These are phyloP conservation scores for Tolypocladium endophyticum DNA, from an alignment of 2,329 filamentous ascomycete genomes.

Conservation along the genomic window DNA sequence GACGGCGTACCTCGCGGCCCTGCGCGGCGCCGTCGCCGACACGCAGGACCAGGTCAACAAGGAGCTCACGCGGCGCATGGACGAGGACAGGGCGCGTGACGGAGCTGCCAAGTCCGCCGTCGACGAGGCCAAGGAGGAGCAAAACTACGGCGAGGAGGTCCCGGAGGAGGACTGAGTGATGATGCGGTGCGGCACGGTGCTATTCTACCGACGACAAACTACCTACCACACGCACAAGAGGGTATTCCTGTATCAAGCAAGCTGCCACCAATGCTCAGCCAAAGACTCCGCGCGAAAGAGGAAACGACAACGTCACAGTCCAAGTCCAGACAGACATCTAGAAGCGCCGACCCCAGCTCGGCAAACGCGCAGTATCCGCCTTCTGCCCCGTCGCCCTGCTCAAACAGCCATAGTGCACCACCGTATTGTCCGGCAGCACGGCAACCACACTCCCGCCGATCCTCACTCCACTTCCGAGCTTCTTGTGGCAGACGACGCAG, in stretches of 20 bases:
- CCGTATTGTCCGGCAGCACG: conserved; percentile 72
- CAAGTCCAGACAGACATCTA: conserved; percentile 11
- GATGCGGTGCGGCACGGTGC: not conserved
- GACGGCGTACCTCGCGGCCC: conserved; percentile 45
- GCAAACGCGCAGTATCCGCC: conserved; percentile 20
- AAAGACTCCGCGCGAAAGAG: not conserved
- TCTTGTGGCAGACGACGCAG: conserved; percentile 87
- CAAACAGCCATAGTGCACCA: conserved; percentile 75
- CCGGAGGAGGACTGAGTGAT: conserved; percentile 48
- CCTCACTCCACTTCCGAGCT: conserved; percentile 74
- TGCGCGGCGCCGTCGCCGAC: conserved; percentile 44
- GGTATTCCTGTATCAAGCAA: conserved; percentile 16
- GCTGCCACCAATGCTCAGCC: conserved; percentile 8
- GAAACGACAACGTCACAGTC: conserved; percentile 2
- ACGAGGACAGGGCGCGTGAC: conserved; percentile 51
- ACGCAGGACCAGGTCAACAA: conserved; percentile 60
- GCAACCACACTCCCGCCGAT: conserved; percentile 86
- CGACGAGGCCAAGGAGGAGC: conserved; percentile 53
- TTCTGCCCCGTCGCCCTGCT: conserved; percentile 32
- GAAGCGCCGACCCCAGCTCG: conserved; percentile 26
- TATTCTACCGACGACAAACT: not conserved
- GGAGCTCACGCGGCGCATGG: conserved; percentile 65
- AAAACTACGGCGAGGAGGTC: conserved; percentile 79
- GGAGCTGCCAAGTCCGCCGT: conserved; percentile 19
- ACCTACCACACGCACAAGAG: conserved; percentile 2